These are phyloP conservation scores for Globisporangium carolinianum DNA, from an alignment of 352 stramenopile species.

Conservation along the genomic window DNA sequence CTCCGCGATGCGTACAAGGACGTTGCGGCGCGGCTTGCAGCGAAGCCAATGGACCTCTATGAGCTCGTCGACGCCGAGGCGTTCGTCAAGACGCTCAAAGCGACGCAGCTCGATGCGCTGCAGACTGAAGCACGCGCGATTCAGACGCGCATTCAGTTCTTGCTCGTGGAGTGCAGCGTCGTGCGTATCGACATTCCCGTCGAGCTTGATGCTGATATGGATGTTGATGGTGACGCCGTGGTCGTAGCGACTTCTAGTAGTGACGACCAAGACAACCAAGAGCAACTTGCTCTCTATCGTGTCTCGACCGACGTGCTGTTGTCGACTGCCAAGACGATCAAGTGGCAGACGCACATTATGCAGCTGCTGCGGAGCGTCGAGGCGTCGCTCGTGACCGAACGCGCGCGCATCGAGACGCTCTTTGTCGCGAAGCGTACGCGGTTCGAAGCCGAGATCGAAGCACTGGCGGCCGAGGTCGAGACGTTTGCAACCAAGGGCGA, in stretches of 20 bases:
- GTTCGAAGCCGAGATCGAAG: constrained; percentile 66
- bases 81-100: constrained; percentile 43
- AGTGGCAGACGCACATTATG: constrained; percentile 56
- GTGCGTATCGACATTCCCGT: constrained; percentile 20
- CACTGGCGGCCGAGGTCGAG: constrained; percentile 64
- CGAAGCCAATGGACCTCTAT: constrained; percentile 62
- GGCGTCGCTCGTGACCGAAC: constrained; percentile 40
- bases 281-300: constrained; percentile 2
- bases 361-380: constrained; percentile 51
- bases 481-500: constrained; percentile 74
- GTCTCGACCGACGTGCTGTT: constrained; percentile 34
- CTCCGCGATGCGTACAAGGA: constrained; percentile 72
- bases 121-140: constrained; percentile 35
- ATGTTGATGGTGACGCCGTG: too few relatives aligned
- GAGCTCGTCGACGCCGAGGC: constrained; percentile 63
- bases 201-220: too few relatives aligned
- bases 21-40: constrained; percentile 45
- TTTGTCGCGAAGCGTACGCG: constrained; percentile 65
- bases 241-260: background rate
- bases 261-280: background rate
- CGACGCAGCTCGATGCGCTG: constrained; percentile 32
- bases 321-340: constrained; percentile 58
- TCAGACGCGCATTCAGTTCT: constrained; percentile 54
- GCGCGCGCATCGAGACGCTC: constrained; percentile 57
- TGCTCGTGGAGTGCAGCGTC: constrained; percentile 51